phyloP scores from a whole-genome alignment of 306 rosid genomes.

The Acacia acuminata region DNA sequence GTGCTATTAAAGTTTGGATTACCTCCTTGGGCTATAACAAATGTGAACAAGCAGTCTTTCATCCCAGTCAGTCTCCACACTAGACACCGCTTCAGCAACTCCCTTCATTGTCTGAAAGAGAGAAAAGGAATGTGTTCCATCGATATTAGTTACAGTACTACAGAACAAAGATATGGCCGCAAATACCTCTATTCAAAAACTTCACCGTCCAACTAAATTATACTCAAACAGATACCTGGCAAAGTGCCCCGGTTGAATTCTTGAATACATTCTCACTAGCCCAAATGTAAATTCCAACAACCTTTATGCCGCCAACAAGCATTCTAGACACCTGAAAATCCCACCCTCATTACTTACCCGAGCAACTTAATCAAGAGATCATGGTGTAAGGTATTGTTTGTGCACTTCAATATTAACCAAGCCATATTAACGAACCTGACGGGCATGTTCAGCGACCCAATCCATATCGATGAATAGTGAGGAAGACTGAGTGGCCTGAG shows the following conservation, averaged over 20 bases:
- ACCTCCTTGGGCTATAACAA: slow-evolving; percentile 88
- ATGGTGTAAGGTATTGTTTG: not conserved
- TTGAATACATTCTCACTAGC: slow-evolving; percentile 61
- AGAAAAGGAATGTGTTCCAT: not conserved
- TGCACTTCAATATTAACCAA: not conserved
- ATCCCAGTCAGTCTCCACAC: slow-evolving; percentile 50
- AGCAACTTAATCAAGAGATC: not conserved
- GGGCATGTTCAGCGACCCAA: slow-evolving; percentile 96
- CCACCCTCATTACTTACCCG: not conserved
- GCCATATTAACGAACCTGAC: slow-evolving; percentile 56
- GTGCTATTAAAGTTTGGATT: not conserved
- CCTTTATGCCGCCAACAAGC: slow-evolving; percentile 86
- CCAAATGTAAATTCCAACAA: slow-evolving; percentile 81
- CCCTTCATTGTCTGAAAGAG: slow-evolving; percentile 67
- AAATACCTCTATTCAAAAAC: not conserved
- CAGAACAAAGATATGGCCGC: not conserved
- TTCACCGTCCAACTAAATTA: not conserved
- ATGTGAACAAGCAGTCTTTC: slow-evolving; percentile 85
- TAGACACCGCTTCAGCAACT: slow-evolving; percentile 77
- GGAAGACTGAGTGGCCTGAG: slow-evolving; percentile 55
- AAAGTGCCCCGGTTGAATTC: slow-evolving; percentile 73
- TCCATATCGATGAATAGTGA: slow-evolving; percentile 70
- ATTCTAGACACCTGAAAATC: slow-evolving; percentile 65
- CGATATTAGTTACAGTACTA: not conserved
- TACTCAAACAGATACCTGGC: slow-evolving; percentile 51